Conservation (phyloP, 345 rosid species). For the Eucalyptus pumila region DNA sequence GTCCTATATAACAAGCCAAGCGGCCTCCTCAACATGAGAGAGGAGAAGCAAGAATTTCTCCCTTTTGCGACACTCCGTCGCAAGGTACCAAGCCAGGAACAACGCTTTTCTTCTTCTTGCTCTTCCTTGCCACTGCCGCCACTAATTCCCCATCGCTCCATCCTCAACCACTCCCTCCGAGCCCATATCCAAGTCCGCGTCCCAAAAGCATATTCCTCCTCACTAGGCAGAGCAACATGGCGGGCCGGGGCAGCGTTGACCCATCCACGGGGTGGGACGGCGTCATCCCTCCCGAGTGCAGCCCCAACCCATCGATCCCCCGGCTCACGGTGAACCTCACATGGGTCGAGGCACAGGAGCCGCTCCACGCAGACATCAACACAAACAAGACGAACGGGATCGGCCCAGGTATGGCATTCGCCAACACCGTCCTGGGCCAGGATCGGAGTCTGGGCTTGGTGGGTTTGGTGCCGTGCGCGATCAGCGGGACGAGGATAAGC, state of each 20-base stretch:
- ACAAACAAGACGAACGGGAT: conserved; percentile 38
- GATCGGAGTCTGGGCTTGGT: conserved; percentile 10
- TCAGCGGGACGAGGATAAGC: conserved; percentile 59
- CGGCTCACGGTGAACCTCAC: conserved; percentile 36
- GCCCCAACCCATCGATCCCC: conserved; percentile 34
- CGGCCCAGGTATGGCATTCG: conserved; percentile 90
- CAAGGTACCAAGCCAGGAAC: too few species aligned
- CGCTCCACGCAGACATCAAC: conserved; percentile 78
- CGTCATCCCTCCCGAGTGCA: conserved; percentile 48
- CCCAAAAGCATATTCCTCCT: conserved; percentile 34
- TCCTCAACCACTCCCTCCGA: neutral
- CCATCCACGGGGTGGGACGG: conserved; percentile 50
- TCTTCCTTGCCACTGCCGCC: too few species aligned
- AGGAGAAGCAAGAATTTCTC: too few species aligned
- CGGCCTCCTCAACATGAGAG: too few species aligned
- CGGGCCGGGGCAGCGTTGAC: conserved; percentile 82
- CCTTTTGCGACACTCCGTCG: too few species aligned
- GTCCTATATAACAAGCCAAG: too few species aligned
- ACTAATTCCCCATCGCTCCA: neutral
- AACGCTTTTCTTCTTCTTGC: too few species aligned
- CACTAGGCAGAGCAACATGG: conserved; percentile 97
- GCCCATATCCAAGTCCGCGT: neutral
- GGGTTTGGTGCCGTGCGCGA: conserved; percentile 80
- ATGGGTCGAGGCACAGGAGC: conserved; percentile 65
- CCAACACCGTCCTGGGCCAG: conserved; percentile 27